Base-by-base conservation (phyloP, 805 yeast genomes). In the Metschnikowia santaceciliae region DNA sequence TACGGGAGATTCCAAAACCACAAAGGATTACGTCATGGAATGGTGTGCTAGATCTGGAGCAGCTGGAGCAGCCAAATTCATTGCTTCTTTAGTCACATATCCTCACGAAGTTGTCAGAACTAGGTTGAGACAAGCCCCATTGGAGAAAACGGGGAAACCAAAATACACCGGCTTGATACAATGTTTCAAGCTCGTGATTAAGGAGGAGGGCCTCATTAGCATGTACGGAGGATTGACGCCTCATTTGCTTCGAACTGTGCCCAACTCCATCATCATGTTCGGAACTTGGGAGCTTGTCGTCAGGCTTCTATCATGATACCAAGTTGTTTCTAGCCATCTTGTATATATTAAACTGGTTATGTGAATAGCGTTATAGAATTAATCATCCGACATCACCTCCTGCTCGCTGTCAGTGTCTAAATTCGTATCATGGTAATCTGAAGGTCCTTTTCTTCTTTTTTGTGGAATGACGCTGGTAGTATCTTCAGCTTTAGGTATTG, bases 151-250 rank as follows among this genome's bases (percentile, higher is more conserved):
- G 52, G 96, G 96, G 1, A 78, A 77, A 60, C 87, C 88, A 15
- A 94, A 92, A 68, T 94, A 94, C 66, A 86, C 90, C 0, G 98
- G 99, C 0, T 74, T 94, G 47, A 65, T 90, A 5, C 96, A 90
- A 69, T 88, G 96, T 61, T 91, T 94, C 74, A 82, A 76, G 62
- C 74, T 90, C 32, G 82, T 94, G n/a, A 71, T 90, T 15, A 88
- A 85, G 61, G 97, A 94, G 63, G 99, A 94, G 71, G 99, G 99
- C 1, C 69, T 92, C 47, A 84, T 79, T 6, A 86, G 96, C 11
- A 87, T 94, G 90, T 94, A 94, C 66, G 97, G 99, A 50, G 99
- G 99, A 0, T 76, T 94, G 61, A 94, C 99, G 1, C 97, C 99
- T 3, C 99, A 94, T 70, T 74, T 94, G 62, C 79, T 94, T 73